Evolutionary conservation across 768 basidiomycete species (phyloP), one percentile per base, ranked within the genome.

Genomic region (Termitomyces sp.): DNA sequence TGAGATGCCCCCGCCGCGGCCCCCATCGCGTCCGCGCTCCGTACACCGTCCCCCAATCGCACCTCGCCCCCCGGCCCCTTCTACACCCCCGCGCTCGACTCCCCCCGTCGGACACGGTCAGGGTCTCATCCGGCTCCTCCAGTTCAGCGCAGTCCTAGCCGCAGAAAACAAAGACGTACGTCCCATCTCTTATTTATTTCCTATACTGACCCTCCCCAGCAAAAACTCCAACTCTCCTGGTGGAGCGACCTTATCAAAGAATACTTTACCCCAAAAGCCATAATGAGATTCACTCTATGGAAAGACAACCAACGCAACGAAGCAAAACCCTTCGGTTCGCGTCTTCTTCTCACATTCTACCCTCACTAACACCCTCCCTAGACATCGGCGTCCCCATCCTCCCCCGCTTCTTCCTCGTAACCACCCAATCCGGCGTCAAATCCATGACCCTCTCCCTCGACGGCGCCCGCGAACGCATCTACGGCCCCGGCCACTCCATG

Each of bases 281-380:
- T 81, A 43, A 83, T 92, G 82, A 89, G 84, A 66, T 77, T 93
- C 60, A 91, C 89, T 3, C 70, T 93, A n/a, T 92, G 91, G 91
- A 89, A 89, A 65, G 90, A 91, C 67, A 91, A 88, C 62, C 82
- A 84, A 64, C 79, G 76, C 61, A 80, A 76, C 23, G 91, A 92
- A 64, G 89, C 90, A 31, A 93, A 91, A 63, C 86, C 86, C 9
- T 91, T 94, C 62, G 89, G 91, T 92, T n/a, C n/a, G 52, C 45
- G 87, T 73, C 7, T n/a, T 43, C 2, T 7, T 6, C 6, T 2
- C 3, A 25, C 27, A 32, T n/a, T 50, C 18, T 42, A 31, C 45
- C 32, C 13, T 49, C 29, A 40, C 50, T 18, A 22, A 50, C 23
- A 53, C 46, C 9, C 51, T 46, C 52, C 20, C 66, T n/a, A 92